Base-by-base conservation (phyloP, 2,329 filamentous ascomycete species). In the Sporothrix inflata region DNA sequence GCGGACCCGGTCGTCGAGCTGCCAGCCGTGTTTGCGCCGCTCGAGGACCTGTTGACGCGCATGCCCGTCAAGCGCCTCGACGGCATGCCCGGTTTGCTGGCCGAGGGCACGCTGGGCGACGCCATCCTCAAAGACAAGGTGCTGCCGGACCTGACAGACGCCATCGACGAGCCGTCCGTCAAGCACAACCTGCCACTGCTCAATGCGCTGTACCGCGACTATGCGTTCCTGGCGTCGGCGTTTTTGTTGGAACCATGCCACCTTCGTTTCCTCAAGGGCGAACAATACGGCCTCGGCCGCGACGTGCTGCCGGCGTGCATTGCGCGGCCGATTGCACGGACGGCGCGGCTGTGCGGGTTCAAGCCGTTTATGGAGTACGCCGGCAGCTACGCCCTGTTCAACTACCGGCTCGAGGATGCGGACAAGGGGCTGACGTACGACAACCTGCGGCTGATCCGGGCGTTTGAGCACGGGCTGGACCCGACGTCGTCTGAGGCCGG, bases 241-340 rank as follows among this genome's bases (percentile, higher is more conserved):
- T 97, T 97, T 80, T 85, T 98, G 40, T 89, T 98, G 40, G 94
- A 98, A 84, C 94, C 94, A 12, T 98, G 94, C 81, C 94, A 96
- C 82, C 87, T 93, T 83, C 87, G 87, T 51, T 90, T 89, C 78
- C 77, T 91, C 74, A 90, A 88, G 80, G 91, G 91, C 0, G 89
- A 92, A 79, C 85, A 86, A 0, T 97, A 97, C 79, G 94, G 94
- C 0, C 83, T 97, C 60, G 94, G 90, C 3, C 85, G 94, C 60
- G 88, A 94, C 73, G 84, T 88, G 27, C 82, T 98, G 77, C 94
- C 94, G 1, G 86, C 86, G 69, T 88, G 89, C 77, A 90, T 97
- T 76, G 89, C 93, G n/a, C 84, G 91, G 47, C 94, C 94, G 0
- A 93, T 98, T 79, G 92, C 92, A 66, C 90, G 90, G 75, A 94